Percentiles rank a stretch among this genome's conserved stretches.
phyloP scores from a whole-genome alignment of 306 rosid species.

The Lotus japonicus region DNA sequence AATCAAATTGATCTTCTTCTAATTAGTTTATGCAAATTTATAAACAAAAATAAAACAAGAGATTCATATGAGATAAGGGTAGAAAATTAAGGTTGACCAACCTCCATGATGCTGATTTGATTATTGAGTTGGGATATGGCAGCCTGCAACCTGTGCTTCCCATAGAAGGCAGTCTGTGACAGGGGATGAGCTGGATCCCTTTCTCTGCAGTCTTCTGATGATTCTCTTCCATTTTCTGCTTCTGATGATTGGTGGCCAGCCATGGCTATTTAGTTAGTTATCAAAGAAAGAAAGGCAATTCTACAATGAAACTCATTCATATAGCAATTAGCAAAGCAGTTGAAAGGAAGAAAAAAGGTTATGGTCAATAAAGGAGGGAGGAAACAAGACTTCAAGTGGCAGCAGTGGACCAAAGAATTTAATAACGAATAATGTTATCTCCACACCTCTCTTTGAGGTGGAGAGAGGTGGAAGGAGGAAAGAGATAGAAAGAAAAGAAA shows the following conservation, averaged over 20 bases:
- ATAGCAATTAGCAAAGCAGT: background rate
- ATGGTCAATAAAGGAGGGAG: constrained; percentile 33
- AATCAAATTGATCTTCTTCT: background rate
- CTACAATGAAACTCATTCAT: background rate
- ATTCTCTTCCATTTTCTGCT: constrained; percentile 22
- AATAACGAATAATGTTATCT: constrained; percentile 25
- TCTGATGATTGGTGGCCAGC: constrained; percentile 10
- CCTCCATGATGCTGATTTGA: constrained; percentile 62
- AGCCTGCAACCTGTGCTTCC: constrained; percentile 76
- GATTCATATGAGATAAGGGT: background rate
- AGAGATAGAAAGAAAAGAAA: too few relatives aligned
- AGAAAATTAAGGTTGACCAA: background rate
- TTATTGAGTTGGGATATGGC: constrained; percentile 56
- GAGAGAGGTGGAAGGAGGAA: too few relatives aligned
- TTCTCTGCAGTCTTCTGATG: constrained; percentile 3
- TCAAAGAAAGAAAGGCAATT: background rate
- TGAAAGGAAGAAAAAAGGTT: background rate
- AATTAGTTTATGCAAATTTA: background rate
- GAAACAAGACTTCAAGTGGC: constrained; percentile 23
- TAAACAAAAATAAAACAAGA: background rate
- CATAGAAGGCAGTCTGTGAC: constrained; percentile 39
- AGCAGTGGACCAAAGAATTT: constrained; percentile 20
- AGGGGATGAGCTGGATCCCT: background rate
- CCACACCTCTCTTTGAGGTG: too few relatives aligned
- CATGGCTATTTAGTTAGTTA: constrained; percentile 16